phyloP scores from a whole-genome alignment of 2,329 filamentous ascomycete species.

The Venturia nashicola region DNA sequence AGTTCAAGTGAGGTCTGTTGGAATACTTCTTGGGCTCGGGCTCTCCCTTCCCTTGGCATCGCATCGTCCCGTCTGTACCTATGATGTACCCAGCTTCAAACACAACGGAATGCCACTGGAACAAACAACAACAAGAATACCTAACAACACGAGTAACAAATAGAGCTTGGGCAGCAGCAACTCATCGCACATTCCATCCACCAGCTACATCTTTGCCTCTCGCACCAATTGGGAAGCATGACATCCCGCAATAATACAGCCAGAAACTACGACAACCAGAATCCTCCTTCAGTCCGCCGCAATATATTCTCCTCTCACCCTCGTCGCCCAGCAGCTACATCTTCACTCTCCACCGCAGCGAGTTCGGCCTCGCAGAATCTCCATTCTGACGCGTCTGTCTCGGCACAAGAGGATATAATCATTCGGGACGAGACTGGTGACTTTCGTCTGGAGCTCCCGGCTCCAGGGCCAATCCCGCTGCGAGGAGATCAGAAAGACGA shows the following conservation, averaged over 20 bases:
- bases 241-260: neutral
- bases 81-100: too few species aligned
- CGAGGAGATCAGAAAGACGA: conserved; percentile 20
- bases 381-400: neutral
- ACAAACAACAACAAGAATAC: neutral
- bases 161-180: neutral
- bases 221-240: neutral
- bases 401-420: conserved; percentile 14
- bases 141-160: neutral
- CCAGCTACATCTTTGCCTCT: neutral
- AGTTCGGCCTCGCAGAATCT: neutral
- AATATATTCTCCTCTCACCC: neutral
- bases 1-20: neutral
- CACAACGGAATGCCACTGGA: too few species aligned
- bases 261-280: neutral
- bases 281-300: neutral
- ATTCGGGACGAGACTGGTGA: conserved; percentile 13
- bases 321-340: neutral
- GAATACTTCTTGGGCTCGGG: neutral
- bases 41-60: neutral
- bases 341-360: neutral
- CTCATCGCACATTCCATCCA: too few species aligned
- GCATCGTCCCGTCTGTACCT: too few species aligned
- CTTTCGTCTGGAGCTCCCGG: conserved; percentile 6
- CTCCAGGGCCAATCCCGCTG: neutral